Percentiles rank a stretch among this genome's conserved stretches.
phyloP scores from a whole-genome alignment of 1,284 basidiomycete genomes.

The Thecaphora frezii region DNA sequence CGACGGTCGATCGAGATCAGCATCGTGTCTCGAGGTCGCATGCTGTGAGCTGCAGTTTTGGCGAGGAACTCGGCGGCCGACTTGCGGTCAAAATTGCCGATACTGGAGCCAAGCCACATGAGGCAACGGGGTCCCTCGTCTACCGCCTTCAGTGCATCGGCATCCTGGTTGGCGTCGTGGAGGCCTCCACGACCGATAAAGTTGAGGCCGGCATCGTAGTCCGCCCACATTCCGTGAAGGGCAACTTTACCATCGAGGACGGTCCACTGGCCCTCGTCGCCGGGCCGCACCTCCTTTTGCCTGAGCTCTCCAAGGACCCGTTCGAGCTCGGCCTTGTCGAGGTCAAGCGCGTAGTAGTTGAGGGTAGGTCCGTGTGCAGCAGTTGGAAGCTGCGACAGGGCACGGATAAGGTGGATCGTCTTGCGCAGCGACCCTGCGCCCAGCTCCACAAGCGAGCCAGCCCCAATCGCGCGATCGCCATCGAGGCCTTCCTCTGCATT shows the following conservation, averaged over 20 bases:
- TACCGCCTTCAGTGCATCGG: conserved; percentile 5
- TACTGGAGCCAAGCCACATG: conserved; percentile 88
- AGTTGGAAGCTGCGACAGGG: conserved; percentile 64
- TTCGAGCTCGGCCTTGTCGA: conserved; percentile 81
- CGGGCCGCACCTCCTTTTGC: conserved; percentile 54
- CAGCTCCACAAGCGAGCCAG: conserved; percentile 40
- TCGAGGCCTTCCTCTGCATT: conserved; percentile 64
- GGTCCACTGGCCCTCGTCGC: conserved; percentile 64
- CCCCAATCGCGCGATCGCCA: conserved; percentile 60
- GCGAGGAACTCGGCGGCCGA: conserved; percentile 73
- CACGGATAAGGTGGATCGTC: conserved; percentile 81
- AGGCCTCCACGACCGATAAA: conserved; percentile 63
- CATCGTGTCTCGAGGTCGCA: conserved; percentile 69
- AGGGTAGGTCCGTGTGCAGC: conserved; percentile 64
- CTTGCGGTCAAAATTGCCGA: conserved; percentile 85
- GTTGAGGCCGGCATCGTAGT: conserved; percentile 76
- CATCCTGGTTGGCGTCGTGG: conserved; percentile 7
- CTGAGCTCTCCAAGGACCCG: conserved; percentile 74
- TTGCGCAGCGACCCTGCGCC: conserved; percentile 49
- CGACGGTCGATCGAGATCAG: conserved; percentile 82
- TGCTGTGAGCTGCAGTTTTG: conserved; percentile 66
- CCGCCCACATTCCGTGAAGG: conserved; percentile 75
- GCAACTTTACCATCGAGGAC: conserved; percentile 48
- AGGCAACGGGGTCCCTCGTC: conserved; percentile 59
- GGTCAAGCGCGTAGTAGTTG: conserved; percentile 90